Conservation (phyloP, 176 grass and related monocot genomes). For the Lolium multiflorum region DNA sequence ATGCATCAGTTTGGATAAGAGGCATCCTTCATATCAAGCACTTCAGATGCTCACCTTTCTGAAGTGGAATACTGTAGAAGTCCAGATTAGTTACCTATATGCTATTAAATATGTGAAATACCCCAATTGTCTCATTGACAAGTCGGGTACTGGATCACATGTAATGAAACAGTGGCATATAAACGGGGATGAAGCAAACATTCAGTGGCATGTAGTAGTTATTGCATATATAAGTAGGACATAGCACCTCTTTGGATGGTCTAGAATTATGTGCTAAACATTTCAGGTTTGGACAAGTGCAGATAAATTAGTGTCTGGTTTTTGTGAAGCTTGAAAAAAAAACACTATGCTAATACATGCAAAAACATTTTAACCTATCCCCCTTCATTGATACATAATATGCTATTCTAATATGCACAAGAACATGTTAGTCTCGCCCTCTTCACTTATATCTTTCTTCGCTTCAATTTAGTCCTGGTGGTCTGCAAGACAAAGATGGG, state of each 20-base stretch:
- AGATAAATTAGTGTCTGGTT: background rate
- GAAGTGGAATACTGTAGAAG: background rate
- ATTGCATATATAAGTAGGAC: background rate
- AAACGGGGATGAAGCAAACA: background rate
- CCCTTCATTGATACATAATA: background rate
- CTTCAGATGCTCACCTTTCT: background rate
- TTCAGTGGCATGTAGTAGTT: background rate
- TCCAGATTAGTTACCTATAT: background rate
- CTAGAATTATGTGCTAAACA: background rate
- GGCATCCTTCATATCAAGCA: background rate
- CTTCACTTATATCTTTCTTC: background rate
- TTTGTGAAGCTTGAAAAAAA: conserved; percentile 3
- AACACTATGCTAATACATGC: background rate
- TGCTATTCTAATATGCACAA: background rate
- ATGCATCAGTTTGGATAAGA: background rate
- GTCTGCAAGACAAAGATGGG: conserved; percentile 80
- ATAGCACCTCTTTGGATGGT: background rate
- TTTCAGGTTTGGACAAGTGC: background rate
- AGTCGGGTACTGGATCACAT: background rate
- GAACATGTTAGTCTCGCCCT: background rate
- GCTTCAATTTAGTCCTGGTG: conserved; percentile 66
- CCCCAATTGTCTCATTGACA: background rate
- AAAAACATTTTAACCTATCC: background rate
- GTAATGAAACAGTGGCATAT: background rate
- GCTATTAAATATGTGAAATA: background rate